Base-by-base conservation (phyloP, 73 alveolate species). In the Tetrahymena malaccensis region DNA sequence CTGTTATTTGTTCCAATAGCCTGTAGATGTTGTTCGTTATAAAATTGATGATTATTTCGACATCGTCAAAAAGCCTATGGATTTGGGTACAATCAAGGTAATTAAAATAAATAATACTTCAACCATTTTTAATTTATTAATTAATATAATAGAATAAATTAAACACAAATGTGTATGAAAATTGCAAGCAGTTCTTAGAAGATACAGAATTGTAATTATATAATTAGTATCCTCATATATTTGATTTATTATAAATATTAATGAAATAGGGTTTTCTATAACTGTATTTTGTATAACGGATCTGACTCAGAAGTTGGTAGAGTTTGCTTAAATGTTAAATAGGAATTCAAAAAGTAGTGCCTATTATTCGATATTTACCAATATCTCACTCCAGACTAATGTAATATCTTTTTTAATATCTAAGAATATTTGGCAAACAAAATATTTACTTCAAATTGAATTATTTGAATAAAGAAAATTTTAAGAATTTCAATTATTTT, bases 11-110 rank as follows among this genome's bases (percentile, higher is more conserved):
- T 99, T 99, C 96, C 98, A 98, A 96, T 97, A 97, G 93, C 99
- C 99, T 0, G 99, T 99, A 17, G 99, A 99, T 95, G 98, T 97
- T 10, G 96, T 94, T 70, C 97, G 97, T 96, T 96, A 97, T 85
- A 97, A 97, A 85, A 98, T 99, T 43, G 98, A 97, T 38, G 99
- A 98, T 97, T 99, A 99, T 96, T 98, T 38, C 94, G 99, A 96
- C 37, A 97, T 99, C 35, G 98, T 99, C 16, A 98, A 97, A 89
- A 96, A 97, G 83, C 99, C 99, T 12, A 99, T 99, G 99, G 99
- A 99, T 95, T 96, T 99, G 85, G 99, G 99, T 35, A 97, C 99
- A 19, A 97, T 99, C 85, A 99, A 98, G 97, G 96, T 94, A 94
- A 70, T 19, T 5, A 22, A 19, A 4, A 3, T 70, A 4, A 27